These are phyloP conservation scores for Clavaria fumosa DNA, from an alignment of 768 basidiomycete species.

Conservation along the genomic window DNA sequence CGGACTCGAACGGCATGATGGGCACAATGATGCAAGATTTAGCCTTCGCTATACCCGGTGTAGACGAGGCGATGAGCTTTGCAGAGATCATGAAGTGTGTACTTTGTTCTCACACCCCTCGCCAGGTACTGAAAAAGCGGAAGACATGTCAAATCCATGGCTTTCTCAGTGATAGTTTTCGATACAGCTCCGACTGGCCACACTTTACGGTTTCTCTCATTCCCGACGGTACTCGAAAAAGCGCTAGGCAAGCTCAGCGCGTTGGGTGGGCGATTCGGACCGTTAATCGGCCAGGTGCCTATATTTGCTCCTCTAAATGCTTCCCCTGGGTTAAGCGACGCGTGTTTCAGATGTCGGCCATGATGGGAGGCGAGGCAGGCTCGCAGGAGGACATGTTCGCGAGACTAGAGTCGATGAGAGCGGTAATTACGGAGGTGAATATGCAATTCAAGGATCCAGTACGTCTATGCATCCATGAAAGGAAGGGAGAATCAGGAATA, in stretches of 20 bases:
- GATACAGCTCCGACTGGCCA: slow-evolving; percentile 99
- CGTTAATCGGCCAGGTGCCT: slow-evolving; percentile 79
- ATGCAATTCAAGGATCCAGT: slow-evolving; percentile 98
- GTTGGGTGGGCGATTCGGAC: slow-evolving; percentile 89
- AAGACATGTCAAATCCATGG: slow-evolving; percentile 99
- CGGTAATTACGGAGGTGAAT: slow-evolving; percentile 96
- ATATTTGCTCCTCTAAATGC: not conserved
- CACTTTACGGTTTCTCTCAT: slow-evolving; percentile 96
- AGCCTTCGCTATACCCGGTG: slow-evolving; percentile 97
- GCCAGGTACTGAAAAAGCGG: not conserved
- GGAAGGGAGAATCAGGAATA: not conserved
- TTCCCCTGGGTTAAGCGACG: not conserved
- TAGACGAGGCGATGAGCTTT: slow-evolving; percentile 99
- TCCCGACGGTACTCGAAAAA: slow-evolving; percentile 95
- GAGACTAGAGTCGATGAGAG: slow-evolving; percentile 93
- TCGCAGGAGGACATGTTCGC: slow-evolving; percentile 98
- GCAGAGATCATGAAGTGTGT: slow-evolving; percentile 98
- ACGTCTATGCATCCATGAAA: slow-evolving; percentile 17
- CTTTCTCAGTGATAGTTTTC: slow-evolving; percentile 99
- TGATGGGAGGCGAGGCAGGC: slow-evolving; percentile 88
- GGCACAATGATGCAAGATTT: slow-evolving; percentile 99
- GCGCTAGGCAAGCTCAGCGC: slow-evolving; percentile 88
- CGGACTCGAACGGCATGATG: slow-evolving; percentile 89
- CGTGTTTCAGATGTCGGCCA: slow-evolving; percentile 62
- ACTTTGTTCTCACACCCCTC: not conserved